Conservation (phyloP, 768 basidiomycete species). For the Gelatoporia subvermispora region DNA sequence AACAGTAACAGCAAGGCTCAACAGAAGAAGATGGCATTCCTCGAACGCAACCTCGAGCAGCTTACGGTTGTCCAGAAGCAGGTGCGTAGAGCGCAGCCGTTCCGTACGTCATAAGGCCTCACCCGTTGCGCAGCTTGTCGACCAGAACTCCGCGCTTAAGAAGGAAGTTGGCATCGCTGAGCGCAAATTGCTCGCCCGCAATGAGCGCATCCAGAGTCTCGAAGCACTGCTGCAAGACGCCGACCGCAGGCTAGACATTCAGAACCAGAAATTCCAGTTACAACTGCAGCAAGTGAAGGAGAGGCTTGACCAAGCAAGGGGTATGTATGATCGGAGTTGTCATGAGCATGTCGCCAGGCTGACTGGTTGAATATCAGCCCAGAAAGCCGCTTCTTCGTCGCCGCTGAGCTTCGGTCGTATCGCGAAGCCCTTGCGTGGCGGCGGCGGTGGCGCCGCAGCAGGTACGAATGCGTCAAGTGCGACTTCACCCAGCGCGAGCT, state of each 20-base stretch:
- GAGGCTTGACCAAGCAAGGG: constrained; percentile 86
- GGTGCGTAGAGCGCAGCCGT: constrained; percentile 37
- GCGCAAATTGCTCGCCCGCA: constrained; percentile 91
- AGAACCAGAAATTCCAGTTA: constrained; percentile 94
- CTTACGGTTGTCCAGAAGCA: constrained; percentile 96
- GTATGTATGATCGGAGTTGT: constrained; percentile 41
- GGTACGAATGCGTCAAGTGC: constrained; percentile 36
- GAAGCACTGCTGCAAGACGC: constrained; percentile 91
- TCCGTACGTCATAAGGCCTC: constrained; percentile 3
- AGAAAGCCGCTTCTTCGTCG: constrained; percentile 69
- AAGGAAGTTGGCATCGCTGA: constrained; percentile 97
- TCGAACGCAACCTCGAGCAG: constrained; percentile 95
- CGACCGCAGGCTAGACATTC: constrained; percentile 84
- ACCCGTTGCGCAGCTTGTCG: constrained; percentile 67
- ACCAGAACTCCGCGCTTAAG: constrained; percentile 95
- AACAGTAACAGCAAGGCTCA: constrained; percentile 99
- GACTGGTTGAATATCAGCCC: constrained; percentile 42
- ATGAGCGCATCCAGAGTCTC: constrained; percentile 96
- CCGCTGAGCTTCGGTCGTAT: constrained; percentile 88
- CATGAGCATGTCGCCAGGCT: constrained; percentile 7
- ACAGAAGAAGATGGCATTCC: constrained; percentile 98
- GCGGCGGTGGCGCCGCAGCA: constrained; percentile 60
- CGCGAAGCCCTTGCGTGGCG: constrained; percentile 93
- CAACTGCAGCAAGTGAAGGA: constrained; percentile 91
- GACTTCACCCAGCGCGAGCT: constrained; percentile 37